Base-by-base conservation (phyloP, 179 eudicot species). In the Kewa caespitosa region DNA sequence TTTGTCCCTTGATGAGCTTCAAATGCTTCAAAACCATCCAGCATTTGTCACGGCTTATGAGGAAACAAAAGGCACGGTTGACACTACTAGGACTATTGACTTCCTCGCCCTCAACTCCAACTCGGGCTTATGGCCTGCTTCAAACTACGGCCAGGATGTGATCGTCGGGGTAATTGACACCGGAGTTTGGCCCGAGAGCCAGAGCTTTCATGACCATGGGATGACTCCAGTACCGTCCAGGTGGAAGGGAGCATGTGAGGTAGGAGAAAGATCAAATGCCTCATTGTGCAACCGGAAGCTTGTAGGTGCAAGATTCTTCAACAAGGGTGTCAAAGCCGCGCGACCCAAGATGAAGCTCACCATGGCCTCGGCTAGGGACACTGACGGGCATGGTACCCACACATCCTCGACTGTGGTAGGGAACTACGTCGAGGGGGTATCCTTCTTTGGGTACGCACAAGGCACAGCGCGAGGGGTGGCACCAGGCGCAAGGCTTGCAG, bases 111-210 rank as follows among this genome's bases (percentile, higher is more conserved):
- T 94, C 6, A 81, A 81, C 17, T 75, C 88, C 0, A 6, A 17
- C 0, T 32, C 62, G 0, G 84, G 87, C 8, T 69, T 90, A n/a
- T 75, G 89, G 79, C 79, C 86, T 0, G 91, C 90, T 65, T 88
- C 97, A 1, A 81, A 88, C 55, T 86, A 81, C 17, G 98, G 98
- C 11, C 79, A 88, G 0, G 86, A 88, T 4, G 87, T 89, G 42
- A 78, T 92, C 1, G 84, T 94, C 11, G 98, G 97, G 10, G 75
- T 94, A 23, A 70, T 94, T 1, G 98, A 94, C 81, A 85, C 96
- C 15, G 97, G 97, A 8, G 87, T 94, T 8, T 89, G 87, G 89
- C 86, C 86, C 8, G 86, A 84, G 84, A 84, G 80, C 14, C 74
- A 23, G 55, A 84, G 86, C 73, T 84, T 81, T 38, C 36, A 63